These are phyloP conservation scores for Xylaria longipes DNA, from an alignment of 495 filamentous ascomycete genomes.

Conservation along the genomic window DNA sequence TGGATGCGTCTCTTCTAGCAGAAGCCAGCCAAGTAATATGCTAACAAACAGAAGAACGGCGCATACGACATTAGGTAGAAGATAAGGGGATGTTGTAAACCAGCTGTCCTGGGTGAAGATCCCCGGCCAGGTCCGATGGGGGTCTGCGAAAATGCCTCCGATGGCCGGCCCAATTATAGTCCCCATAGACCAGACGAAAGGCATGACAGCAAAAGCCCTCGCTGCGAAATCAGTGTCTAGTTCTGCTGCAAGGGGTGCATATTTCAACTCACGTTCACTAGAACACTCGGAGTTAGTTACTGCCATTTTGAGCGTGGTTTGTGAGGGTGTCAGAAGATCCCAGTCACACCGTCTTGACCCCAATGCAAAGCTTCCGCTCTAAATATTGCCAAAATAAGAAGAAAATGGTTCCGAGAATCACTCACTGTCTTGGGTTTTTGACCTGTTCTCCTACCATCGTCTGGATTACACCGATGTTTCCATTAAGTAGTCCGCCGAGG, in stretches of 20 bases:
- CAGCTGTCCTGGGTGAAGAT: slow-evolving; percentile 66
- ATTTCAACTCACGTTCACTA: slow-evolving; percentile 68
- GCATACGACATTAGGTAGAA: slow-evolving; percentile 82
- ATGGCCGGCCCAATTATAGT: slow-evolving; percentile 85
- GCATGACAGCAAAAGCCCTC: slow-evolving; percentile 81
- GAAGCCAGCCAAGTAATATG: slow-evolving; percentile 74
- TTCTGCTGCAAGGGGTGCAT: not conserved
- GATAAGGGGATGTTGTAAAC: slow-evolving; percentile 80
- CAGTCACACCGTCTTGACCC: too few species aligned
- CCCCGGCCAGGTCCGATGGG: slow-evolving; percentile 70
- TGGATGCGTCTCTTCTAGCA: slow-evolving; percentile 81
- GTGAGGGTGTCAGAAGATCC: too few species aligned
- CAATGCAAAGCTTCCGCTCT: too few species aligned
- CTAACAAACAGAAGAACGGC: slow-evolving; percentile 72
- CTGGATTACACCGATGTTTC: slow-evolving; percentile 87
- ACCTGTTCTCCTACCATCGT: slow-evolving; percentile 92
- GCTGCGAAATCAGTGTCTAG: slow-evolving; percentile 55
- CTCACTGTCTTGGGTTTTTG: slow-evolving; percentile 68
- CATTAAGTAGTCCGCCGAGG: slow-evolving; percentile 83
- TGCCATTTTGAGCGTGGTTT: too few species aligned
- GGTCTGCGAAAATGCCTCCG: slow-evolving; percentile 78
- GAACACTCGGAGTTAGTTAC: too few species aligned
- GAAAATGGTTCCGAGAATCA: too few species aligned
- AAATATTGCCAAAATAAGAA: too few species aligned
- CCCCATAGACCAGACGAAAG: slow-evolving; percentile 86